Percentiles rank a stretch among this genome's conserved stretches.
phyloP scores from a whole-genome alignment of 2,329 filamentous ascomycete genomes.

The Xylariomycetidae sp. region DNA sequence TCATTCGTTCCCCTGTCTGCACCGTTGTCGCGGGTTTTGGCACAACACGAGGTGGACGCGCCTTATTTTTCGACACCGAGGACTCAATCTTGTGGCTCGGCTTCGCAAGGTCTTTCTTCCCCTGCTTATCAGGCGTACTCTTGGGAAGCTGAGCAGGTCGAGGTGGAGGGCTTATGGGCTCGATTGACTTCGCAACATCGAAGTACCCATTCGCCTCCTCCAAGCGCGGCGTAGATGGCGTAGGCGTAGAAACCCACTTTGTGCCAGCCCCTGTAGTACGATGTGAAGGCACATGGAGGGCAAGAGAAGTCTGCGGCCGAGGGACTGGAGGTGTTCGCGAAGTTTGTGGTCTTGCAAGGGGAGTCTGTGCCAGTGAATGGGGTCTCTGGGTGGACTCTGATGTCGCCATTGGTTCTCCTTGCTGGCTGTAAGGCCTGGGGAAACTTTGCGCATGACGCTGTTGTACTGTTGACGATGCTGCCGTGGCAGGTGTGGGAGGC shows the following conservation, averaged over 20 bases:
- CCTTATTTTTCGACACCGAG: constrained; percentile 18
- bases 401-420: constrained; percentile 14
- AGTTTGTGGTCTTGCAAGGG: constrained; percentile 12
- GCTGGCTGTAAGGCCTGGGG: constrained; percentile 16
- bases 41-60: constrained; percentile 30
- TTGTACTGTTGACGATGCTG: constrained; percentile 2
- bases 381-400: constrained; percentile 9
- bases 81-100: constrained; percentile 18
- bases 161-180: constrained; percentile 52
- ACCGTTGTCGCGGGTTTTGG: constrained; percentile 29
- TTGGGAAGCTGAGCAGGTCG: constrained; percentile 32
- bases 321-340: constrained; percentile 12
- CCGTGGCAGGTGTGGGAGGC: background rate
- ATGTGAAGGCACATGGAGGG: constrained; percentile 16
- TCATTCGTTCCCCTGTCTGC: constrained; percentile 41
- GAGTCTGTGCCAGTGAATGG: constrained; percentile 17
- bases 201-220: constrained; percentile 25
- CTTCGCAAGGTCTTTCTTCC: constrained; percentile 31
- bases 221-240: constrained; percentile 49
- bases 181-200: constrained; percentile 45
- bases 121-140: constrained; percentile 24
- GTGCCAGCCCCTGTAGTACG: constrained; percentile 41
- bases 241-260: constrained; percentile 52
- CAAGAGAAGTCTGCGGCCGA: constrained; percentile 19
- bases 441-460: constrained; percentile 13